A percentile compares a stretch with the other conserved stretches of the same genome.
Evolutionary conservation across 2,329 filamentous ascomycete species (phyloP).

Genomic region (Fonsecaea monophora): DNA sequence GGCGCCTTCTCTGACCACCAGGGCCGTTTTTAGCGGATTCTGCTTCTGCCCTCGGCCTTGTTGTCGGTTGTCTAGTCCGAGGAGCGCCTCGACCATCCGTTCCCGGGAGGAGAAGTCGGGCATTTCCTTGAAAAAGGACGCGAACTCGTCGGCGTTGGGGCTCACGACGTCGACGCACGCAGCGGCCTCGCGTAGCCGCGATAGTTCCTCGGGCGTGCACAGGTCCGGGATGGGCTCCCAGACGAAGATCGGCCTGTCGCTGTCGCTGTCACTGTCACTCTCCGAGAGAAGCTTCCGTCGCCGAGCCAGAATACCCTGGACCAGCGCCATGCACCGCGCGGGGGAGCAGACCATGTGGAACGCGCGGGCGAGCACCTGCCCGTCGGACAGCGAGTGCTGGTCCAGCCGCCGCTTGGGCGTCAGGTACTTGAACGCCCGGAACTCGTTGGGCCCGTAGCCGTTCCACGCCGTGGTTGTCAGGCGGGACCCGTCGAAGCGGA

Average conservation of each 20-base stretch:
- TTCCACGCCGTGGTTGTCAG: conserved; percentile 93
- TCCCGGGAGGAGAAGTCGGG: conserved; percentile 38
- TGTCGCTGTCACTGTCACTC: not conserved
- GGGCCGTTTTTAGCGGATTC: conserved; percentile 23
- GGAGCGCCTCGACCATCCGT: conserved; percentile 46
- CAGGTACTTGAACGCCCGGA: conserved; percentile 82
- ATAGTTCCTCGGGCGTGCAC: conserved; percentile 71
- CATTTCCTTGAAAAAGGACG: conserved; percentile 71
- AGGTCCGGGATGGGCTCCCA: conserved; percentile 96
- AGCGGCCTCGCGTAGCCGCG: conserved; percentile 61
- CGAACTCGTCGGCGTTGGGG: conserved; percentile 91
- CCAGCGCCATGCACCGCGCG: conserved; percentile 75
- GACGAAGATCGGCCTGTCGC: conserved; percentile 72
- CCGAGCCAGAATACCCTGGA: conserved; percentile 69
- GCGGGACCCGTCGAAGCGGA: conserved; percentile 70
- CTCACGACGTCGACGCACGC: conserved; percentile 66
- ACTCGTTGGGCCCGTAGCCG: conserved; percentile 75
- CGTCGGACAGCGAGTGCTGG: conserved; percentile 70
- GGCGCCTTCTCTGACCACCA: conserved; percentile 66
- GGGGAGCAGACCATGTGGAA: conserved; percentile 91
- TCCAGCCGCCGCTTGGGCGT: conserved; percentile 86
- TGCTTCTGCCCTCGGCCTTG: not conserved
- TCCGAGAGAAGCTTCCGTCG: conserved; percentile 49
- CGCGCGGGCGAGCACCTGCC: conserved; percentile 72
- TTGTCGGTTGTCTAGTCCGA: conserved; percentile 41